Base-by-base conservation (phyloP, 768 basidiomycete species). In the Hypholoma fasciculare region DNA sequence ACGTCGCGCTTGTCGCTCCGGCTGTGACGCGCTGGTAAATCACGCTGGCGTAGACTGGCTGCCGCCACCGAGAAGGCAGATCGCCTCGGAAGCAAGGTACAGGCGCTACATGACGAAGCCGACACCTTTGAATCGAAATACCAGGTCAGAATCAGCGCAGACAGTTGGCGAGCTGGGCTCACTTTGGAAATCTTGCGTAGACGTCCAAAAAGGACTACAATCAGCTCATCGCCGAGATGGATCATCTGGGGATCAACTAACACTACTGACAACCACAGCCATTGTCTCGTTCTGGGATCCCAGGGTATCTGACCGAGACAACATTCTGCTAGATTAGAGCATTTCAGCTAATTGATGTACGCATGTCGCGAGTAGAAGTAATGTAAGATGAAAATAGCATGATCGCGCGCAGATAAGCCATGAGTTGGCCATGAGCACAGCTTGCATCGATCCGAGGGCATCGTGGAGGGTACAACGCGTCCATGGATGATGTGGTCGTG, bases 141-240 rank as follows among this genome's bases (percentile, higher is more conserved):
- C 44, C 56, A 64, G 59, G 67, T 65, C 37, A 56, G 56, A 44
- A 26, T 39, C 20, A 12, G n/a, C 19, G n/a, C 27, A 46, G 42
- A 50, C 14, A 19, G 4, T 13, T 13, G 23, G 51, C 23, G 47
- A 30, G 17, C 19, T 37, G n/a, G 34, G 20, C 53, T 46, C 46
- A 52, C 48, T 17, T 19, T 20, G 17, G 7, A 27, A 9, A 34
- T n/a, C 7, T 40, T 43, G 26, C 49, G 27, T 58, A 74, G 72
- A 61, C 62, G 44, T 56, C 60, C 12, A 65, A 63, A 49, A 66
- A 66, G 56, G 47, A 56, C 37, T 61, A 70, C 36, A 62, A 65
- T 50, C 64, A 67, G 23, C 61, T 74, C 46, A 56, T 71, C 38
- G 49, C 58, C 19, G 69, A 71, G 48, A 44, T 72, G 40, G 67